Base-by-base conservation (phyloP, 129 eudicot genomes). In the Artemisia tridentata region DNA sequence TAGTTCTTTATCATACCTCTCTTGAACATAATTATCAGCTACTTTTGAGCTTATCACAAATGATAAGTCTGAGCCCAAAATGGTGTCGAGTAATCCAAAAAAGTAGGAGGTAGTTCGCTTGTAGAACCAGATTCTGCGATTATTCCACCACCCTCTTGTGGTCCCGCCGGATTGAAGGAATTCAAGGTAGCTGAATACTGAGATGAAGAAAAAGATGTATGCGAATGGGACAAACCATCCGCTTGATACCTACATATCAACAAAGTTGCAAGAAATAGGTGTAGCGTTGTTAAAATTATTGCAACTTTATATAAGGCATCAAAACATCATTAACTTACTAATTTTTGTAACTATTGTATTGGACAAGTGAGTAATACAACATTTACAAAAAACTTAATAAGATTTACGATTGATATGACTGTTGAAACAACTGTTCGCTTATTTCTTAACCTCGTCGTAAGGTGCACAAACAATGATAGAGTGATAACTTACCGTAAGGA, bases 91-190 rank as follows among this genome's bases (percentile, higher is more conserved):
- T 15, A 75, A 65, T 60, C 91, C 89, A 31, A 88, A 86, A 56
- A 88, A 81, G 67, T 88, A 86, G 2, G 96, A 88, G 63, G 80
- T 78, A 31, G 83, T 80, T 70, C 96, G 78, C 61, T 79, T 91
- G 83, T 88, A 88, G 18, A 91, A 84, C 98, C 95, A 88, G 15
- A 91, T 88, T 58, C 96, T 84, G n/a, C 80, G 86, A 50, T 81
- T 95, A 56, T 91, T 91, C 96, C 97, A 91, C 97, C 96, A 91
- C 13, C 89, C 96, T 15, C 55, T 41, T 18, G 78, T 49, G 61
- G 96, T 92, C 51, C 96, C 96, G 11, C 86, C 89, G 0, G 59
- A 74, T 68, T 70, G 43, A 1, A 92, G 81, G 56, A 78, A 86
- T 75, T 91, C 96, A 7, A 46, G 66, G 51, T 74, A 59, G 57